Evolutionary conservation across 1,284 basidiomycete species (phyloP), one percentile per base, ranked within the genome.

Genomic region (Austroboletus sp.): DNA sequence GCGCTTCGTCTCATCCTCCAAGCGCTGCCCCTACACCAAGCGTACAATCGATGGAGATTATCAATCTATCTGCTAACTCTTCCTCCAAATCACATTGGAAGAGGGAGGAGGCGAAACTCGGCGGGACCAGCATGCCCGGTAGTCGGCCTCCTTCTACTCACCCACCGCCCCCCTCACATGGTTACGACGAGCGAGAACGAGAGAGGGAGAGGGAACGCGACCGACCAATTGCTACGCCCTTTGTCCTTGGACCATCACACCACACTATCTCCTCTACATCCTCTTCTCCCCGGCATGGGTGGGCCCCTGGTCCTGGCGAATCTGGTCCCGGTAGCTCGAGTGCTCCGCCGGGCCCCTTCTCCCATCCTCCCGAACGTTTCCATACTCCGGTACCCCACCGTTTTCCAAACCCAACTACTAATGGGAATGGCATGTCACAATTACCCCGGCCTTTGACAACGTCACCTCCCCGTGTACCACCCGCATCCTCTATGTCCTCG

Each of bases 181-280:
- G 26, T 8, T 62, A 60, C 21, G 58, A 63, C 21, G 58, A 60
- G 10, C 59, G 56, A 5, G 52, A 60, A 21, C 12, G 51, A 1
- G 51, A 60, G 21, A 48, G 59, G 19, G 53, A 57, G 12, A 50
- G 57, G 23, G 60, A 60, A 27, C 58, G 59, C 16, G 60, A 62
- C 17, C 50, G 65, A 36, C 65, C 63, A 4, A 44, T 66, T 25
- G 56, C 62, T 30, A 66, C 60, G 12, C 60, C 63, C 3, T 63
- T 63, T 40, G 65, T 62, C 11, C 58, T 63, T 7, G 63, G 49
- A 1, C 63, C 61, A n/a, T 66, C 65, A 9, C 65, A 66, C 35
- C 58, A 55, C 41, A 41, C 44, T 19, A 50, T 62, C 23, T 44
- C 51, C 17, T 60, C 63, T 10, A 25, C 50, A 16, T 38, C 47